These are phyloP conservation scores for Dactylonectria estremocensis DNA, from an alignment of 2,329 filamentous ascomycete species.

Conservation along the genomic window DNA sequence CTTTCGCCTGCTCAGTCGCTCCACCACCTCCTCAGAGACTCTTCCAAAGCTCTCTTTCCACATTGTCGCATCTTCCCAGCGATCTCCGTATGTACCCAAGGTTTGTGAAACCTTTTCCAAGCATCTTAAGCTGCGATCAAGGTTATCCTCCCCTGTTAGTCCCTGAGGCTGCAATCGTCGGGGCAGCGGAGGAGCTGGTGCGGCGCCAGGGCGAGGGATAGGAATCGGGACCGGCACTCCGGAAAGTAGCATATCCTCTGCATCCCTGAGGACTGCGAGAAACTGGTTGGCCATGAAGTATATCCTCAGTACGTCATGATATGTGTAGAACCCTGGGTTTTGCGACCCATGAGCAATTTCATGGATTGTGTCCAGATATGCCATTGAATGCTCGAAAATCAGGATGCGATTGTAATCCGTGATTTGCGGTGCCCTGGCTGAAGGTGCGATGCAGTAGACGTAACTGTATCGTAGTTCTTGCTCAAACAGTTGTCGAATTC, in stretches of 20 bases:
- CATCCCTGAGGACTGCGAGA: slow-evolving; percentile 71
- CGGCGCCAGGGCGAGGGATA: slow-evolving; percentile 62
- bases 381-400: slow-evolving; percentile 88
- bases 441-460: slow-evolving; percentile 89
- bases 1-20: slow-evolving; percentile 59
- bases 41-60: slow-evolving; percentile 69
- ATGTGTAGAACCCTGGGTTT: slow-evolving; percentile 81
- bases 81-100: slow-evolving; percentile 69
- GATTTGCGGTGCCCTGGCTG: slow-evolving; percentile 79
- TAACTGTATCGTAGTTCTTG: slow-evolving; percentile 93
- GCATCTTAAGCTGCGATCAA: slow-evolving; percentile 70
- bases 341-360: slow-evolving; percentile 73
- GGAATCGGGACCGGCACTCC: slow-evolving; percentile 64
- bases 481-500: slow-evolving; percentile 84
- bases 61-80: slow-evolving; percentile 71
- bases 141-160: slow-evolving; percentile 62
- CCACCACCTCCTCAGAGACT: slow-evolving; percentile 62
- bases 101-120: slow-evolving; percentile 69
- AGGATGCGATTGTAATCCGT: slow-evolving; percentile 83
- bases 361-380: slow-evolving; percentile 84
- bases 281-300: slow-evolving; percentile 81
- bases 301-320: slow-evolving; percentile 88
- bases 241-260: slow-evolving; percentile 70
- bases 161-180: slow-evolving; percentile 55
- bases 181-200: slow-evolving; percentile 68